Evolutionary conservation across 129 eudicot species (phyloP).

Genomic region (Glebionis coronaria): DNA sequence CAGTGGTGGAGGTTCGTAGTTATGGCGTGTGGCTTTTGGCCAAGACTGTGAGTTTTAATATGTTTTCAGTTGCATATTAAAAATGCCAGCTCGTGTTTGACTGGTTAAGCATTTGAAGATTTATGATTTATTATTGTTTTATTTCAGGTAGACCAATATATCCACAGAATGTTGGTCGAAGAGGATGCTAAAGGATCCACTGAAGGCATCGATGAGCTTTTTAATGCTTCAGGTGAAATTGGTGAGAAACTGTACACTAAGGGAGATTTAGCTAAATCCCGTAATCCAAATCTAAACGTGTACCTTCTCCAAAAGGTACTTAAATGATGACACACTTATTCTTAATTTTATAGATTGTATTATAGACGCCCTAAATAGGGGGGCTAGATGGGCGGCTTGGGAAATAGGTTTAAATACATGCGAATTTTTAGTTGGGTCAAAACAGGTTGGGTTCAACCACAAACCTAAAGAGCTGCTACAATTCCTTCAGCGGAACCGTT

Average conservation of each 20-base stretch:
- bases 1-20: slow-evolving; percentile 88
- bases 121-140: not conserved
- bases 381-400: too few relatives aligned
- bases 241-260: slow-evolving; percentile 64
- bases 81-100: not conserved
- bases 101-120: not conserved
- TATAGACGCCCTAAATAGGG: too few relatives aligned
- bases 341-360: not conserved
- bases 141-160: slow-evolving; percentile 88
- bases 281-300: slow-evolving; percentile 55
- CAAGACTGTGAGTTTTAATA: slow-evolving; percentile 61
- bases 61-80: slow-evolving; percentile 8
- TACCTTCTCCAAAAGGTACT: slow-evolving; percentile 88
- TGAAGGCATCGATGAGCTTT: slow-evolving; percentile 49
- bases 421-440: too few relatives aligned
- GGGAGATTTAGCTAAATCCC: slow-evolving; percentile 84
- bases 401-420: too few relatives aligned
- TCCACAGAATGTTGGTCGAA: slow-evolving; percentile 88
- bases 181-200: slow-evolving; percentile 56
- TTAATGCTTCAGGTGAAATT: slow-evolving; percentile 68
- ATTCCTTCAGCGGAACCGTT: too few relatives aligned
- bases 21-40: slow-evolving; percentile 99
- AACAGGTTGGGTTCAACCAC: too few relatives aligned
- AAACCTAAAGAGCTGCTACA: too few relatives aligned
- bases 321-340: not conserved